Evolutionary conservation across 352 stramenopile species (phyloP).

Genomic region (Globisporangium acanthophoron): DNA sequence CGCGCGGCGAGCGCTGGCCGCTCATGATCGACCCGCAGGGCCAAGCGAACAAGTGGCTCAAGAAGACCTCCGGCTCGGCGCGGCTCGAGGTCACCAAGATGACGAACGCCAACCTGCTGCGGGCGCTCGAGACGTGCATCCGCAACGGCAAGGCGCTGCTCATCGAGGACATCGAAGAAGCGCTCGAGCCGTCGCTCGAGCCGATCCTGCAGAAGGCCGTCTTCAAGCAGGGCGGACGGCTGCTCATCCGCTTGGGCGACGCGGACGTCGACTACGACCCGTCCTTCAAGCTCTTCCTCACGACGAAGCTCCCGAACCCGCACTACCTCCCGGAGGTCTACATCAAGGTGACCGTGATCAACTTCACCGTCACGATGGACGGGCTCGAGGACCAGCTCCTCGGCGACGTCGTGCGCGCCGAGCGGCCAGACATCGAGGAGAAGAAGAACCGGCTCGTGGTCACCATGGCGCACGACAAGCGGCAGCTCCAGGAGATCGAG

Average conservation of each 20-base stretch:
- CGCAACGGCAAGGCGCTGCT: slow-evolving; percentile 87
- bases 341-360: slow-evolving; percentile 96
- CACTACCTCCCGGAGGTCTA: slow-evolving; percentile 94
- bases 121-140: slow-evolving; percentile 90
- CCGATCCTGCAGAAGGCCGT: slow-evolving; percentile 91
- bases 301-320: slow-evolving; percentile 92
- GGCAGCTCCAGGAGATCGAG: slow-evolving; percentile 91
- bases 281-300: slow-evolving; percentile 90
- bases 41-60: slow-evolving; percentile 93
- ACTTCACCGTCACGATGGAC: slow-evolving; percentile 95
- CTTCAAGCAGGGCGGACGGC: slow-evolving; percentile 87
- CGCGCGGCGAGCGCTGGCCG: slow-evolving; percentile 85
- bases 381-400: slow-evolving; percentile 92
- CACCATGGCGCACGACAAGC: slow-evolving; percentile 91
- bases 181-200: slow-evolving; percentile 89
- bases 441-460: slow-evolving; percentile 92
- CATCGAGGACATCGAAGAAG: slow-evolving; percentile 92
- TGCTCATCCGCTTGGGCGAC: slow-evolving; percentile 89
- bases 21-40: slow-evolving; percentile 94
- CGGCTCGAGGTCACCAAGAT: slow-evolving; percentile 86
- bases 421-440: slow-evolving; percentile 91
- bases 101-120: slow-evolving; percentile 88
- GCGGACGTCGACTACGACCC: slow-evolving; percentile 92
- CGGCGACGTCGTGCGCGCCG: slow-evolving; percentile 88
- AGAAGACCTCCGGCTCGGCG: slow-evolving; percentile 68